Base-by-base conservation (phyloP, 768 basidiomycete species). In the Daedalea quercina region DNA sequence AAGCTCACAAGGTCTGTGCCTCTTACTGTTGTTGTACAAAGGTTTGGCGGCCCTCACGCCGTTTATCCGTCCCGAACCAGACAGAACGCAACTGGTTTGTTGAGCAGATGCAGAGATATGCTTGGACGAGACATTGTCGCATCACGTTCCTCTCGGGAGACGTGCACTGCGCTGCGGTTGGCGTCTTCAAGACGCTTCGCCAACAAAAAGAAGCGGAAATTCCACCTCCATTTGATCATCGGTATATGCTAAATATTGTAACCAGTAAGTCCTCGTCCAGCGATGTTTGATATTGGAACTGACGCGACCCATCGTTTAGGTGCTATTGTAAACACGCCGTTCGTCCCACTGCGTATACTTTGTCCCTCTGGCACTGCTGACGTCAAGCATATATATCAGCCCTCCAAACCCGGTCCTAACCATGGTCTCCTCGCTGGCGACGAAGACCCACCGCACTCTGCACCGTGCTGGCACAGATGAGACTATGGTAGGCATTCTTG, bases 261-360 rank as follows among this genome's bases (percentile, higher is more conserved):
- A 82, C 89, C 3, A 92, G 90, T 85, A 60, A 56, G 80, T 70
- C 15, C 28, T 34, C 17, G 3, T 25, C 9, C 20, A 40, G 22
- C 7, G 40, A 33, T 26, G 22, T 19, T 31, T 53, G 53, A 9
- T 25, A 9, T 22, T 2, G 22, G 19, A 50, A 17, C 26, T 48
- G n/a, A 47, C 37, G 8, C 7, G 15, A 31, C 9, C 11, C 8
- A 9, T 58, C 20, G 37, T 56, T 40, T 48, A 84, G 82, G 83
- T 61, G 95, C 95, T 13, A 98, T 99, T 57, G 95, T 99, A 45
- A 95, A 96, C 64, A 96, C 95, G 4, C 94, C 95, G 87, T 86
- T 63, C 64, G 87, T 8, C 54, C 28, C 6, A 25, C 19, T 9
- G 17, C 13, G 9, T 35, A 9, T 35, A 9, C 34, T 35, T 35